Evolutionary conservation across 2,329 filamentous ascomycete species (phyloP).

Genomic region (Pezicula rhizophila): DNA sequence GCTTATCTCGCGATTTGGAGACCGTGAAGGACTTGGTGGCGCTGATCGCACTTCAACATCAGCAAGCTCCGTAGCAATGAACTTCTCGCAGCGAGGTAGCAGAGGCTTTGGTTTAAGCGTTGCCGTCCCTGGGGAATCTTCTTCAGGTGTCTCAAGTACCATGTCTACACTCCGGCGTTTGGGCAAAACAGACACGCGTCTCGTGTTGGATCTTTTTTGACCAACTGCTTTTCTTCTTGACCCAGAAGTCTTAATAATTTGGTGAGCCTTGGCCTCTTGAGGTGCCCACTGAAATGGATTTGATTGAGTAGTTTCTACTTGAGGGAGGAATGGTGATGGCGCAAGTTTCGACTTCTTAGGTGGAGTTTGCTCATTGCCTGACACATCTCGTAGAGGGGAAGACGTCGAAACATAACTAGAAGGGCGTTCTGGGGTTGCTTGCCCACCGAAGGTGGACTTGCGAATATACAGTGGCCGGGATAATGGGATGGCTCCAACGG

Average conservation of each 20-base stretch:
- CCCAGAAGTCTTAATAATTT: background rate
- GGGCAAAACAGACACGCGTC: constrained; percentile 20
- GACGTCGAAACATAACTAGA: constrained; percentile 6
- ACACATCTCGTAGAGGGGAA: constrained; percentile 16
- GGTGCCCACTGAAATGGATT: constrained; percentile 25
- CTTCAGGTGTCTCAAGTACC: constrained; percentile 20
- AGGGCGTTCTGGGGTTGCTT: constrained; percentile 9
- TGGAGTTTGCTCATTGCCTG: constrained; percentile 14
- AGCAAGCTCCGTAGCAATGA: too few relatives aligned
- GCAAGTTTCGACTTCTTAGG: constrained; percentile 1
- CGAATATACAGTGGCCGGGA: constrained; percentile 17
- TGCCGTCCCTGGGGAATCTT: constrained; percentile 8
- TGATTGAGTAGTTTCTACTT: background rate
- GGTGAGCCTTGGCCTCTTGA: constrained; percentile 14
- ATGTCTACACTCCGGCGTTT: constrained; percentile 17
- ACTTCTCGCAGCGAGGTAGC: too few relatives aligned
- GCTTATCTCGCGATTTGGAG: constrained; percentile 3
- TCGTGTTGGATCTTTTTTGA: constrained; percentile 20
- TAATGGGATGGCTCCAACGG: constrained; percentile 3
- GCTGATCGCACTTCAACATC: background rate
- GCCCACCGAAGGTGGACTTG: constrained; percentile 21
- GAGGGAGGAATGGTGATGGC: background rate
- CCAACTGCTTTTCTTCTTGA: constrained; percentile 11
- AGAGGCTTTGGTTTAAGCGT: constrained; percentile 5
- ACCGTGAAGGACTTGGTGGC: constrained; percentile 9